A percentile compares a stretch with the other conserved stretches of the same genome.
phyloP scores from a whole-genome alignment of 306 rosid genomes.

The Fragaria nilgerrensis region DNA sequence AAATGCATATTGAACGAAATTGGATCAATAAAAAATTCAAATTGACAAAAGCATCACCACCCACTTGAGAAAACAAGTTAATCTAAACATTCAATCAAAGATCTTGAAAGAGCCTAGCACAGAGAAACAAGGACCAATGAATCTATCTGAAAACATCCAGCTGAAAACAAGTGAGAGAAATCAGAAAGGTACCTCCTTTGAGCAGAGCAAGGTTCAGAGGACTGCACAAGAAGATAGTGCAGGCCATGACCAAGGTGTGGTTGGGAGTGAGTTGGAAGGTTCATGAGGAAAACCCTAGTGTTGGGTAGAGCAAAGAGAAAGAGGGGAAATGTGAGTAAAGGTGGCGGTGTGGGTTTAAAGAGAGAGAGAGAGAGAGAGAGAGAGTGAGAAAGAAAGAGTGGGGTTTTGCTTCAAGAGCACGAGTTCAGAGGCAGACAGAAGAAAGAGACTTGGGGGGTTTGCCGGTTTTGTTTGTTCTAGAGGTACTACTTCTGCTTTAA shows the following conservation, averaged over 20 bases:
- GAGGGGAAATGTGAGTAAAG: constrained; percentile 7
- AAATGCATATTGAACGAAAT: background rate
- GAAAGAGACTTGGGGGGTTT: background rate
- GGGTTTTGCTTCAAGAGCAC: constrained; percentile 17
- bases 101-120: background rate
- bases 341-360: background rate
- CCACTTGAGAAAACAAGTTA: background rate
- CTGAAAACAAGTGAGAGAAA: constrained; percentile 2
- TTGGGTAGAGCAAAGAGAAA: background rate
- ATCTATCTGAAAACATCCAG: background rate
- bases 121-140: background rate
- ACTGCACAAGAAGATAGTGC: background rate
- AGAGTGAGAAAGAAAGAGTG: background rate
- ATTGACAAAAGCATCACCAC: background rate
- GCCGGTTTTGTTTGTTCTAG: constrained; percentile 5
- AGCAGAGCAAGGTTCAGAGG: background rate
- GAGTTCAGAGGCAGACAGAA: constrained; percentile 13
- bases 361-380: background rate
- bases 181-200: constrained; percentile 3
- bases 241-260: constrained; percentile 4
- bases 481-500: background rate
- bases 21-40: background rate
- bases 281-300: constrained; percentile 9
- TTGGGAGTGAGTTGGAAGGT: background rate
- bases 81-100: background rate